Base-by-base conservation (phyloP, 2,329 filamentous ascomycete species). In the Alternaria arbusti region DNA sequence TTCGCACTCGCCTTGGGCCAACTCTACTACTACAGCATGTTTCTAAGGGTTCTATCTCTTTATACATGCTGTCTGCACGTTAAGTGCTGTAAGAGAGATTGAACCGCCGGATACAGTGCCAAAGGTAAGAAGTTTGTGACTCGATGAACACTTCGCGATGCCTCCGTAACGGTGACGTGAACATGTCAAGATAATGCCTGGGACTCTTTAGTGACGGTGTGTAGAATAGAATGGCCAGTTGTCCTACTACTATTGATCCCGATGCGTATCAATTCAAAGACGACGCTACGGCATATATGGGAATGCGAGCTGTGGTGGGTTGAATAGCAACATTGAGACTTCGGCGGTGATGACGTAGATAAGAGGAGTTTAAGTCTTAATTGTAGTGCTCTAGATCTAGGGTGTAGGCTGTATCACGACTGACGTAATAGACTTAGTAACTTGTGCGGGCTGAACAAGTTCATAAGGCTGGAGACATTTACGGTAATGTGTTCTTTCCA, bases 311-410 rank as follows among this genome's bases (percentile, higher is more conserved):
- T n/a, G n/a, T n/a, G n/a, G n/a, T n/a, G n/a, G n/a, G n/a, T n/a
- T n/a, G n/a, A n/a, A n/a, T n/a, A n/a, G n/a, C n/a, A n/a, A 10
- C 1, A 17, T 40, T 8, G 8, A 40, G 1, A 17, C 8, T n/a
- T 10, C 15, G 2, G 15, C 32, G 32, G 32, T 7, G 15, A 5
- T n/a, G 32, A 3, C 15, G 8, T n/a, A 1, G 7, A 36, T 9
- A n/a, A n/a, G 15, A n/a, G 32, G 1, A n/a, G 0, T 40, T 0
- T 0, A 4, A 9, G 2, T n/a, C 7, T 9, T 5, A 0, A 5
- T 5, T 5, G 15, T n/a, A 17, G 15, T 40, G 32, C 32, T n/a
- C 1, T 5, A n/a, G 8, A 5, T 40, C 32, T n/a, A n/a, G n/a
- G n/a, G n/a, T n/a, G 8, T 10, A 5, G 7, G 15, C 2, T 40